These are phyloP conservation scores for Lenzites betulinus DNA, from an alignment of 768 basidiomycete genomes.

Conservation along the genomic window DNA sequence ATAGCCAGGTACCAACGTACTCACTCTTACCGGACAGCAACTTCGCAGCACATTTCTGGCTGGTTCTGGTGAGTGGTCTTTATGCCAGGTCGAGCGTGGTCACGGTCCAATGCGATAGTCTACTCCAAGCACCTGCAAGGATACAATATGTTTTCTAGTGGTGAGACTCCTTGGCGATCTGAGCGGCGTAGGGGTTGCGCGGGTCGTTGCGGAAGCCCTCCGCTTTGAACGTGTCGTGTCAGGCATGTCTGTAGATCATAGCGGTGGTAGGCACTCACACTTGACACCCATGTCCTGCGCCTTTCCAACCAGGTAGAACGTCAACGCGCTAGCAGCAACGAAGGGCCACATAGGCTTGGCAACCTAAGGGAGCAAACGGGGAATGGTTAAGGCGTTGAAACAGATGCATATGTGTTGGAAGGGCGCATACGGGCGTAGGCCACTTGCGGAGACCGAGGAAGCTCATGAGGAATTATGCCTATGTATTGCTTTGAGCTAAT, in stretches of 20 bases:
- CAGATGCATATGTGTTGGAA: neutral
- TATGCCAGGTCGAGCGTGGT: neutral
- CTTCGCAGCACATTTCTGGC: no score
- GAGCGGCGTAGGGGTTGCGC: slow-evolving; percentile 79
- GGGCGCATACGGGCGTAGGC: slow-evolving; percentile 68
- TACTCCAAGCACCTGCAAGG: neutral
- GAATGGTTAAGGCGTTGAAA: neutral
- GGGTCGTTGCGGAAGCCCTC: slow-evolving; percentile 72
- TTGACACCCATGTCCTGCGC: slow-evolving; percentile 69
- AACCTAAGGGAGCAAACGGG: slow-evolving; percentile 45
- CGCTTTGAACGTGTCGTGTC: slow-evolving; percentile 42
- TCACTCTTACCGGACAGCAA: no score
- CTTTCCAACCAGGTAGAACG: slow-evolving; percentile 65
- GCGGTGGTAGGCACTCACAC: slow-evolving; percentile 52
- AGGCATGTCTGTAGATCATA: neutral
- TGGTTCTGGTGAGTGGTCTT: no score
- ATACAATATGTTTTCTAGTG: slow-evolving; percentile 25
- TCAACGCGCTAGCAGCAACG: slow-evolving; percentile 63
- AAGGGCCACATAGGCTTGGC: slow-evolving; percentile 80
- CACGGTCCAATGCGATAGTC: slow-evolving; percentile 6
- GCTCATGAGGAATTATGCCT: slow-evolving; percentile 47
- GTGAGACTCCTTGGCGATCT: slow-evolving; percentile 62
- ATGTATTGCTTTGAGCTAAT: neutral
- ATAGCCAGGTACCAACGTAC: no score
- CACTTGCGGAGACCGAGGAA: slow-evolving; percentile 83